Base-by-base conservation (phyloP, 2,329 filamentous ascomycete genomes). In the Pseudohalonectria lignicola region DNA sequence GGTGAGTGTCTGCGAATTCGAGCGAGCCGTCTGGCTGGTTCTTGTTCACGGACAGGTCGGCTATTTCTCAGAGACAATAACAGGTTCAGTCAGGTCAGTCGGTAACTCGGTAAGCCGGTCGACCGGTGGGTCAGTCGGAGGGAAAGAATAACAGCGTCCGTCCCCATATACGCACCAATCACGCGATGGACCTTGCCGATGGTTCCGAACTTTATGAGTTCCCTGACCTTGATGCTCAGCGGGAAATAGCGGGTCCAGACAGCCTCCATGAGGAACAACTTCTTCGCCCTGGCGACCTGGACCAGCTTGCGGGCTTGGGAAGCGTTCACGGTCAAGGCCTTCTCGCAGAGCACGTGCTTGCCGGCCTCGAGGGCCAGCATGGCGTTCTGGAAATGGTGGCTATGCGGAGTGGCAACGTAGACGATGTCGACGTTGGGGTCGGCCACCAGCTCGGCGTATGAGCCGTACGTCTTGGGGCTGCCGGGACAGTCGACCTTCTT, bases 181-280 rank as follows among this genome's bases (percentile, higher is more conserved):
- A 74, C 73, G 42, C 78, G 72, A 47, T 75, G 76, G 36, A 83
- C 74, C 15, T 66, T 65, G 4, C 78, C 78, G 47, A 77, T 71
- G 46, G 64, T 62, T 20, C 71, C 72, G 2, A 62, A 61, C 40
- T 60, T 49, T 36, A 77, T 66, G 41, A 87, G 61, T 51, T 88
- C 76, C 37, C 82, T 67, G 28, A 87, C 66, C 55, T 84, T 76
- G 55, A 86, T 74, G 51, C 82, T 88, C 11, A 94, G 63, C 3
- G 87, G 87, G 63, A 94, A 92, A 63, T 82, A 92, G 42, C 87
- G 71, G 26, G 86, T 93, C 87, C 86, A 94, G 16, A 93, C 85
- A 31, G 85, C 85, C 61, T 90, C 84, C 82, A 88, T 87, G 43
- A 90, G 62, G 67, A 83, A 82, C 48, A 86, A 54, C 43, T 75